phyloP scores from a whole-genome alignment of 306 rosid species.

The Ceratonia siliqua region DNA sequence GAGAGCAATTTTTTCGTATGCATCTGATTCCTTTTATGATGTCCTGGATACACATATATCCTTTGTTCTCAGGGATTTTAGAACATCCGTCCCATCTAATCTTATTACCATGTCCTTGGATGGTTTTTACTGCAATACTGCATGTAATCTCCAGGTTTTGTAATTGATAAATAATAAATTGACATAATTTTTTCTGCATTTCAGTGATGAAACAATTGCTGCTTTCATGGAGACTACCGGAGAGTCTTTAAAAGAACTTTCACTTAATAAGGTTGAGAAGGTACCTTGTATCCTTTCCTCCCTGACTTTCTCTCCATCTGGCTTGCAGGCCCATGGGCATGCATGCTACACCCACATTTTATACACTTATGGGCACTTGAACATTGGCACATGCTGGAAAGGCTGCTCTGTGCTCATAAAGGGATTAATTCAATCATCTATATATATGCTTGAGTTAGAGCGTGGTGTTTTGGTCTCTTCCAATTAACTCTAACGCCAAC shows the following conservation, averaged over 20 bases:
- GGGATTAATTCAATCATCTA: not conserved
- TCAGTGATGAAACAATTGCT: conserved; percentile 86
- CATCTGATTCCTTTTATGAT: conserved; percentile 17
- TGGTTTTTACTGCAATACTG: not conserved
- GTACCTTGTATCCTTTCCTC: conserved; percentile 40
- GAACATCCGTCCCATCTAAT: not conserved
- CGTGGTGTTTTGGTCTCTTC: not conserved
- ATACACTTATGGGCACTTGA: conserved; percentile 5
- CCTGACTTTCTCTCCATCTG: not conserved
- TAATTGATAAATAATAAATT: conserved; percentile 15
- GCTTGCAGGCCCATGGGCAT: not conserved
- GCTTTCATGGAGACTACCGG: conserved; percentile 79
- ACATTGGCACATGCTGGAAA: conserved; percentile 23
- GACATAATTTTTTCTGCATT: conserved; percentile 21
- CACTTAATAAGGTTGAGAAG: conserved; percentile 70
- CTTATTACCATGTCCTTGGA: not conserved
- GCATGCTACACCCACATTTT: not conserved
- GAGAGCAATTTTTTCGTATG: not conserved
- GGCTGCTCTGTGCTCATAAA: conserved; percentile 15
- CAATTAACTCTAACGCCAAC: not conserved
- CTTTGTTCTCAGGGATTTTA: not conserved
- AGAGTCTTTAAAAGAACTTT: conserved; percentile 62
- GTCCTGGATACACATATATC: conserved; percentile 5
- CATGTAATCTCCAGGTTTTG: not conserved
- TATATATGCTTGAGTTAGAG: not conserved